These are phyloP conservation scores for Exophiala aquamarina DNA, from an alignment of 2,329 filamentous ascomycete species.

Conservation along the genomic window DNA sequence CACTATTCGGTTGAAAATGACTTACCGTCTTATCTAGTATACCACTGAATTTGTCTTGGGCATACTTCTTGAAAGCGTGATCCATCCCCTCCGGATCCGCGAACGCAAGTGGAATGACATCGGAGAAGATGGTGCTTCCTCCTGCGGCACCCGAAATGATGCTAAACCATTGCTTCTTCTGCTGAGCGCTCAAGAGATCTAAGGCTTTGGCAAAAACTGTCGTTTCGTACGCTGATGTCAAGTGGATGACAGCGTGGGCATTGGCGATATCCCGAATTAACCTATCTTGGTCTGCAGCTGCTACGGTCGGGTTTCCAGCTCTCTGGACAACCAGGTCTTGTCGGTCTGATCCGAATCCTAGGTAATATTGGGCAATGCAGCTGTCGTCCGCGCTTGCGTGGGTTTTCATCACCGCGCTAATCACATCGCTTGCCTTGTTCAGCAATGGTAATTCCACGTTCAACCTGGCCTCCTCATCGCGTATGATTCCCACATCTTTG, in stretches of 20 bases:
- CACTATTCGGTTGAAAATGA: neutral
- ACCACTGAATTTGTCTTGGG: constrained; percentile 18
- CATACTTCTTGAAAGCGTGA: constrained; percentile 27
- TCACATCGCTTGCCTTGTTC: constrained; percentile 22
- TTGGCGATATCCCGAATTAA: constrained; percentile 18
- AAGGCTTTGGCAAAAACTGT: constrained; percentile 26
- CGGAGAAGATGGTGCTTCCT: constrained; percentile 26
- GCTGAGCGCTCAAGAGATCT: constrained; percentile 22
- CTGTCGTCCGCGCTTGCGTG: constrained; percentile 26
- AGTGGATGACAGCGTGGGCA: constrained; percentile 24
- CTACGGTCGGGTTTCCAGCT: constrained; percentile 13
- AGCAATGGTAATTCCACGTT: constrained; percentile 25
- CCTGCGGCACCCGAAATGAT: constrained; percentile 28
- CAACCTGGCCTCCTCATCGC: constrained; percentile 25
- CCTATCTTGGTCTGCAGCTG: constrained; percentile 9
- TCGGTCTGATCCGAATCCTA: constrained; percentile 22
- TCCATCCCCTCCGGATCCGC: constrained; percentile 19
- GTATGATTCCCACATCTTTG: constrained; percentile 50
- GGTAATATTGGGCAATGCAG: constrained; percentile 27
- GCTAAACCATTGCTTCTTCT: constrained; percentile 26
- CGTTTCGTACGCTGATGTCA: constrained; percentile 25
- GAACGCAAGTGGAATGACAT: constrained; percentile 25
- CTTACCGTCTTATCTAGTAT: constrained; percentile 12
- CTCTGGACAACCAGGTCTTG: constrained; percentile 19
- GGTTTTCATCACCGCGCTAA: constrained; percentile 26